Evolutionary conservation across 2,329 filamentous ascomycete genomes (phyloP).

Genomic region (Trichoderma koningiopsis): DNA sequence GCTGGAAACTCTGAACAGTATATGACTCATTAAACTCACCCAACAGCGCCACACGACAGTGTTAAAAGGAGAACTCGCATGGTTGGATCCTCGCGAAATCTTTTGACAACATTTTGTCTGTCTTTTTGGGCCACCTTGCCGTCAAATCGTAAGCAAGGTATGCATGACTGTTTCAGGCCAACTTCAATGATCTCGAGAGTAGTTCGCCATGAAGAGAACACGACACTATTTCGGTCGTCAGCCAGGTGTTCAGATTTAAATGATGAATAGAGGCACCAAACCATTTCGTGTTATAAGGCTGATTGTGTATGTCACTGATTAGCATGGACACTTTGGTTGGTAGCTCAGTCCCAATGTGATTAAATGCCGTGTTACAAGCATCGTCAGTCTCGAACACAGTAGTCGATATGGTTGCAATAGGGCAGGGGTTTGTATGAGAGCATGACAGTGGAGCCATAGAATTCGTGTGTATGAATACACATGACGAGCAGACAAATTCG

Average conservation of each 20-base stretch:
- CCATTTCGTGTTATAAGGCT: constrained; percentile 9
- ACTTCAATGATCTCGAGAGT: constrained; percentile 50
- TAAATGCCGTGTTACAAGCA: too few relatives aligned
- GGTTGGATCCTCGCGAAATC: constrained; percentile 42
- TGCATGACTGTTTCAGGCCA: constrained; percentile 40
- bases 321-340: constrained; percentile 11
- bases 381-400: constrained; percentile 6
- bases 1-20: not conserved
- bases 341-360: not conserved
- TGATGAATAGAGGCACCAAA: not conserved
- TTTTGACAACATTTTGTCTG: constrained; percentile 43
- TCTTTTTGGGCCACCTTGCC: constrained; percentile 48
- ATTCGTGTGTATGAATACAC: not conserved
- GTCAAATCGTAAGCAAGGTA: constrained; percentile 49
- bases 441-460: not conserved
- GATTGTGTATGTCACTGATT: not conserved
- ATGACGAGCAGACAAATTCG: constrained; percentile 36
- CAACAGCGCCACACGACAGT: constrained; percentile 54
- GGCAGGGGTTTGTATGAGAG: not conserved
- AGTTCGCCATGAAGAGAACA: constrained; percentile 55
- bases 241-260: not conserved
- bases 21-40: constrained; percentile 39
- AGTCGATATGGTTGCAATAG: not conserved
- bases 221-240: constrained; percentile 41
- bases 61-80: constrained; percentile 51